phyloP scores from a whole-genome alignment of 768 basidiomycete genomes.

The Russula brevipes region DNA sequence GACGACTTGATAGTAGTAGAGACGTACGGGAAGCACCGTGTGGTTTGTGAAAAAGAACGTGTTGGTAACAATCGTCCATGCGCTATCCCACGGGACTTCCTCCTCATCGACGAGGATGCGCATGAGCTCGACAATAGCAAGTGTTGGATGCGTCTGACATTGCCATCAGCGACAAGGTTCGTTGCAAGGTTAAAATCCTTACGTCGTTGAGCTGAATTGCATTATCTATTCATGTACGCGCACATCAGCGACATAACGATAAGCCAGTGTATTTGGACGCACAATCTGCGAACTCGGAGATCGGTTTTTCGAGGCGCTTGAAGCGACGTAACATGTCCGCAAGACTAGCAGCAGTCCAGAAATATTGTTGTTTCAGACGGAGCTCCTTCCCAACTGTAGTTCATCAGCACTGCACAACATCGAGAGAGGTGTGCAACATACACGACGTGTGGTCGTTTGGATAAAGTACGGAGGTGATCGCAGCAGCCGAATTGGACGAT shows the following conservation, averaged over 20 bases:
- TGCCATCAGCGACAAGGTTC: neutral
- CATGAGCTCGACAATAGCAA: slow-evolving; percentile 94
- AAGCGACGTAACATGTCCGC: slow-evolving; percentile 90
- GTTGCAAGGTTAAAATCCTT: slow-evolving; percentile 25
- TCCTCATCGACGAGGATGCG: slow-evolving; percentile 90
- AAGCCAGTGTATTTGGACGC: slow-evolving; percentile 26
- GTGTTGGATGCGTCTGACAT: slow-evolving; percentile 82
- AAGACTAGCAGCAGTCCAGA: slow-evolving; percentile 87
- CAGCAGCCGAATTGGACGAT: slow-evolving; percentile 83
- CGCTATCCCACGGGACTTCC: slow-evolving; percentile 72
- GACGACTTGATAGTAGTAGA: neutral
- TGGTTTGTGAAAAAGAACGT: slow-evolving; percentile 97
- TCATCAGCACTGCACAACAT: neutral
- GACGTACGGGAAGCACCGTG: slow-evolving; percentile 78
- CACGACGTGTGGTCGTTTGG: slow-evolving; percentile 84
- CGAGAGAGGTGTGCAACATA: slow-evolving; percentile 11
- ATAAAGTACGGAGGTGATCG: slow-evolving; percentile 92
- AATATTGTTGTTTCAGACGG: slow-evolving; percentile 94
- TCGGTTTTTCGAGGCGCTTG: slow-evolving; percentile 80
- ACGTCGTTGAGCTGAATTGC: slow-evolving; percentile 96
- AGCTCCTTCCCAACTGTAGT: slow-evolving; percentile 75
- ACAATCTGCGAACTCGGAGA: slow-evolving; percentile 81
- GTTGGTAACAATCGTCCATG: slow-evolving; percentile 85
- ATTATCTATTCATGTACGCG: slow-evolving; percentile 45
- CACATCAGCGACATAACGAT: neutral